Evolutionary conservation across 2,329 filamentous ascomycete genomes (phyloP), one percentile per base, ranked within the genome.

Genomic region (Scedosporium minutisporum): DNA sequence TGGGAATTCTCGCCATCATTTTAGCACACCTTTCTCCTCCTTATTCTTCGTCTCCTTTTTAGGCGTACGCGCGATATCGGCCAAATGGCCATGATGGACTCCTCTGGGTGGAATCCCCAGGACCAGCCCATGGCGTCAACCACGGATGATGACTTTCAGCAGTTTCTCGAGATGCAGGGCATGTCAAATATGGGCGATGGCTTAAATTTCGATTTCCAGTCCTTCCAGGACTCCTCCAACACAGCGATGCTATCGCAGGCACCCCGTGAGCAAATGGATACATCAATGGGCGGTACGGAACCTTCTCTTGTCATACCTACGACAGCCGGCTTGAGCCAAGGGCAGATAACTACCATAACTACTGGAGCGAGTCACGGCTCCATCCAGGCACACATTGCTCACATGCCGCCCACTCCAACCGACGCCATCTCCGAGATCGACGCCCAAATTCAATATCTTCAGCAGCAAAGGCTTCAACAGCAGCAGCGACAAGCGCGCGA

Each of bases 371-470:
- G 72, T 7, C 81, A 82, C 62, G 67, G 79, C 51, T 69, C 77
- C 2, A 78, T 85, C 21, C 71, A 80, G 29, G 75, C 78, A 14
- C 74, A 73, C 62, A 77, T 78, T 70, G 73, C 78, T 64, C 75
- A 77, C 63, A 74, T 77, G 68, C 80, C 78, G 64, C 74, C 72
- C 57, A 74, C 75, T 4, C 75, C 81, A 25, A 76, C 72, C 67
- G 82, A 85, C 65, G 75, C 81, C 64, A 81, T 87, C 62, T 79
- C 79, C 42, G 81, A 83, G 62, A 79, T 88, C 66, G 85, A 88
- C 70, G 84, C 84, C 41, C 85, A 88, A 70, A 87, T 88, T 63
- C 83, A 86, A 63, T 87, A 83, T 66, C 75, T 87, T 27, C 85
- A 87, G 69, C 82, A 86, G 67, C 84, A 87, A 72, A 83, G 82